Base-by-base conservation (phyloP, 805 yeast genomes). In the Sugiyamaella smithiae region DNA sequence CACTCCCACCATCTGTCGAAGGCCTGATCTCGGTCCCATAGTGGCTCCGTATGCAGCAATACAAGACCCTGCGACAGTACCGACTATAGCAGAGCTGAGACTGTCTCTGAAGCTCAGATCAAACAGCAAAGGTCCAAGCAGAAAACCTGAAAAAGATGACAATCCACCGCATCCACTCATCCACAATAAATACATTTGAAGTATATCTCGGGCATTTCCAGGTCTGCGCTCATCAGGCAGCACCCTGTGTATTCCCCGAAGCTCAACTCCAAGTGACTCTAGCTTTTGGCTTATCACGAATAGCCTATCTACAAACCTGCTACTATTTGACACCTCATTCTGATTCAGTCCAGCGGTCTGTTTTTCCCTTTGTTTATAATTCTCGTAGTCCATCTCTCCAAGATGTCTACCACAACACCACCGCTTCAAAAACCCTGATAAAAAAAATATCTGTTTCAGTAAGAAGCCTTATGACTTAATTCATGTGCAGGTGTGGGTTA, bases 1-100 rank as follows among this genome's bases (percentile, higher is more conserved):
- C 1, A 89, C 84, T 19, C 86, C 76, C 7, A 88, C 90, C 89
- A 88, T 85, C 61, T 88, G 95, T 59, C 97, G 73, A 54, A 93
- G 78, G 0, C 97, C 97, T 0, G 95, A 85, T 50, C 88, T 74
- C 1, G 97, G 95, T 2, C 97, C 97, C 88, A 88, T 81, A 3
- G 81, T 75, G 4, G 95, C 76, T 63, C 93, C 86, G 61, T 86
- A 87, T 0, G 88, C 93, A 1, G 95, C 95, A 23, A 87, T 70
- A 5, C 76, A 63, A 60, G 93, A 82, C 0, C 97, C 97, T 1
- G 85, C 57, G 25, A 79, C 64, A 50, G 78, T 77, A 0, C 88
- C 88, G 4, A 81, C 56, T 16, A 84, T 54, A 1, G 95, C 95
- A 16, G 80, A 70, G 2, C 79, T 66, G 52, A 85, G 59, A 1